A percentile compares a stretch with the other conserved stretches of the same genome.
phyloP scores from a whole-genome alignment of 371 early-diverging fungal genomes.

The Zychaea mexicana region DNA sequence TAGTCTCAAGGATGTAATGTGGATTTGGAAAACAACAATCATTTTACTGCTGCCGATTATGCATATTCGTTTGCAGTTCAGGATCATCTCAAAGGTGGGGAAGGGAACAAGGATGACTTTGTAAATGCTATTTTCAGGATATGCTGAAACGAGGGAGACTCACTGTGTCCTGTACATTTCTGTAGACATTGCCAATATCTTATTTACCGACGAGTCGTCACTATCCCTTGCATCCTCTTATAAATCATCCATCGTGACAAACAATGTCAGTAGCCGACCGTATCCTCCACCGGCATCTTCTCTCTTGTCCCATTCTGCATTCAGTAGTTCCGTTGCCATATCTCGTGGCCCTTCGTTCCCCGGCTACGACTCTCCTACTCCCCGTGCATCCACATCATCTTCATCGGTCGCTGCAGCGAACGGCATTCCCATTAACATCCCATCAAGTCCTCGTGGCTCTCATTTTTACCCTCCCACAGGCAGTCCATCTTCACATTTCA shows the following conservation, averaged over 20 bases:
- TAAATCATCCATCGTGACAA: constrained; percentile 19
- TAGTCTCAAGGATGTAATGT: constrained; percentile 53
- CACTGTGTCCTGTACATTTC: not conserved
- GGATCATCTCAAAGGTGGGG: constrained; percentile 42
- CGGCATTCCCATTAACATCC: constrained; percentile 10
- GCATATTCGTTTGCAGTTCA: constrained; percentile 45
- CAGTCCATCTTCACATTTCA: constrained; percentile 1
- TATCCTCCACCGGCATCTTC: constrained; percentile 37
- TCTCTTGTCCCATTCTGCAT: constrained; percentile 16
- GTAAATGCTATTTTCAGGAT: no score
- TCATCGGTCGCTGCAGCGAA: constrained; percentile 25
- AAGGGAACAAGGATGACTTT: not conserved
- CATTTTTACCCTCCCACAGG: constrained; percentile 6
- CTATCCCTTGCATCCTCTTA: constrained; percentile 36
- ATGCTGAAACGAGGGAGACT: no score
- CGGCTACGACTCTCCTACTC: constrained; percentile 39
- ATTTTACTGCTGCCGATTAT: constrained; percentile 46
- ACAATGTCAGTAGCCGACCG: constrained; percentile 23
- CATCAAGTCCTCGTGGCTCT: constrained; percentile 10
- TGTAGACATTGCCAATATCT: constrained; percentile 37
- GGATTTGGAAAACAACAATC: constrained; percentile 40
- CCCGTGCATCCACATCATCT: constrained; percentile 50
- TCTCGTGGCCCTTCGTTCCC: constrained; percentile 40
- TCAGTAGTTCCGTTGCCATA: constrained; percentile 24
- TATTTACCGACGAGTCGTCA: constrained; percentile 39